phyloP scores from a whole-genome alignment of 495 filamentous ascomycete genomes.

The Talaromyces trachyspermus region DNA sequence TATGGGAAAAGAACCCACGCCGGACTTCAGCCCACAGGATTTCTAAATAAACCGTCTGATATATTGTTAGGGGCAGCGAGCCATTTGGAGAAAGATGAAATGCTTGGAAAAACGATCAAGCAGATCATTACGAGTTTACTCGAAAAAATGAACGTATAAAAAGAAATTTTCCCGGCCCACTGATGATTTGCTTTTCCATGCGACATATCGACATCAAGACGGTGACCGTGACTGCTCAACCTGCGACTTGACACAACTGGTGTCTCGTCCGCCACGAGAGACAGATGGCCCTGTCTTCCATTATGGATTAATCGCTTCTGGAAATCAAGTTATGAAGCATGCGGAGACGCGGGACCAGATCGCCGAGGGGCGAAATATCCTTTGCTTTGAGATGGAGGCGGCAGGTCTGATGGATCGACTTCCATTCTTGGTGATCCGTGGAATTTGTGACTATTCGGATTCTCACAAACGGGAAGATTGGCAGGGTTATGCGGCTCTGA shows the following conservation, averaged over 20 bases:
- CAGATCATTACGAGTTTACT: slow-evolving; percentile 10
- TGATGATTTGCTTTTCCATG: slow-evolving; percentile 17
- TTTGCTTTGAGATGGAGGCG: slow-evolving; percentile 27
- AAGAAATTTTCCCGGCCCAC: slow-evolving; percentile 13
- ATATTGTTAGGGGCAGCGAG: slow-evolving; percentile 19
- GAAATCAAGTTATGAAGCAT: slow-evolving; percentile 27
- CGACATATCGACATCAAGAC: slow-evolving; percentile 15
- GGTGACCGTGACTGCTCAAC: slow-evolving; percentile 8
- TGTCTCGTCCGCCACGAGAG: slow-evolving; percentile 3
- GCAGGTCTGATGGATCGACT: slow-evolving; percentile 25
- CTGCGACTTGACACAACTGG: slow-evolving; percentile 11
- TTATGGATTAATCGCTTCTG: slow-evolving; percentile 28
- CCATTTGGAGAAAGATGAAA: slow-evolving; percentile 13
- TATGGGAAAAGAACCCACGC: slow-evolving; percentile 23
- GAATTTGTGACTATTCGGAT: slow-evolving; percentile 23
- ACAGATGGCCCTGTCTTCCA: slow-evolving; percentile 15
- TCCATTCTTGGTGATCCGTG: slow-evolving; percentile 18
- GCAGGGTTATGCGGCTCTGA: slow-evolving; percentile 22
- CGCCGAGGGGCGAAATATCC: slow-evolving; percentile 10
- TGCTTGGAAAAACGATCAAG: slow-evolving; percentile 9
- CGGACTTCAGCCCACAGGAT: slow-evolving; percentile 23
- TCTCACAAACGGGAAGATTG: slow-evolving; percentile 22
- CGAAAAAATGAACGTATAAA: slow-evolving; percentile 10
- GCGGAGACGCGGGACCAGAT: slow-evolving; percentile 20
- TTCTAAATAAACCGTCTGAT: slow-evolving; percentile 21